Evolutionary conservation across 2,329 filamentous ascomycete genomes (phyloP).

Genomic region (Juglanconis oblonga): DNA sequence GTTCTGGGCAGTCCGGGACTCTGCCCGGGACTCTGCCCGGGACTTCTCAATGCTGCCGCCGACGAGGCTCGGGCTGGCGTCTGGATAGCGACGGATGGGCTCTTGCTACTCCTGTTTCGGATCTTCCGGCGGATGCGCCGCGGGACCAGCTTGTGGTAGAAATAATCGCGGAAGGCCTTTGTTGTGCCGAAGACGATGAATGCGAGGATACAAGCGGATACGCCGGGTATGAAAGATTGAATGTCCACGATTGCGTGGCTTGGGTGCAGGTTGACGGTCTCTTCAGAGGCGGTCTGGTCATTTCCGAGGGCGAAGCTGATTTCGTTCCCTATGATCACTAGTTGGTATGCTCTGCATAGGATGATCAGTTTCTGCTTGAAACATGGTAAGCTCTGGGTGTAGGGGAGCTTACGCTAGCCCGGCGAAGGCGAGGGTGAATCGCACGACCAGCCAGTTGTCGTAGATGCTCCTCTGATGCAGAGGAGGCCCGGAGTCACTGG

Average conservation of each 20-base stretch:
- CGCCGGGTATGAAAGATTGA: conserved; percentile 36
- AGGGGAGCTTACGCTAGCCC: conserved; percentile 32
- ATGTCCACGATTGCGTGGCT: conserved; percentile 29
- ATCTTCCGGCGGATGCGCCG: conserved; percentile 15
- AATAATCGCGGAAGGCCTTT: conserved; percentile 30
- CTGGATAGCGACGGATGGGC: background rate
- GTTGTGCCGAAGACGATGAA: conserved; percentile 42
- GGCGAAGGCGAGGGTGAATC: conserved; percentile 42
- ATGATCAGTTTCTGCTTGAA: background rate
- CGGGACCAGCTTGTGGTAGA: conserved; percentile 23
- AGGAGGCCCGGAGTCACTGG: conserved; percentile 15
- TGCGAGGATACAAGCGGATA: conserved; percentile 31
- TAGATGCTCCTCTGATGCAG: conserved; percentile 33
- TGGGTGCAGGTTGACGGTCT: conserved; percentile 31
- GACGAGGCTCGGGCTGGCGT: background rate
- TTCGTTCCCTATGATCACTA: conserved; percentile 36
- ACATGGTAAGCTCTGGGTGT: background rate
- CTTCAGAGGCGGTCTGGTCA: conserved; percentile 25
- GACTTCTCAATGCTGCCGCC: background rate
- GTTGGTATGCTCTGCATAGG: conserved; percentile 32
- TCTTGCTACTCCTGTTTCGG: background rate
- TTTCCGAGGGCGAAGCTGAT: conserved; percentile 29
- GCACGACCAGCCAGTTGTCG: conserved; percentile 41
- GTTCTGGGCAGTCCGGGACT: background rate
- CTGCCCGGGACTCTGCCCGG: background rate